These are phyloP conservation scores for Arthonia radiata DNA, from an alignment of 495 filamentous ascomycete genomes.

Conservation along the genomic window DNA sequence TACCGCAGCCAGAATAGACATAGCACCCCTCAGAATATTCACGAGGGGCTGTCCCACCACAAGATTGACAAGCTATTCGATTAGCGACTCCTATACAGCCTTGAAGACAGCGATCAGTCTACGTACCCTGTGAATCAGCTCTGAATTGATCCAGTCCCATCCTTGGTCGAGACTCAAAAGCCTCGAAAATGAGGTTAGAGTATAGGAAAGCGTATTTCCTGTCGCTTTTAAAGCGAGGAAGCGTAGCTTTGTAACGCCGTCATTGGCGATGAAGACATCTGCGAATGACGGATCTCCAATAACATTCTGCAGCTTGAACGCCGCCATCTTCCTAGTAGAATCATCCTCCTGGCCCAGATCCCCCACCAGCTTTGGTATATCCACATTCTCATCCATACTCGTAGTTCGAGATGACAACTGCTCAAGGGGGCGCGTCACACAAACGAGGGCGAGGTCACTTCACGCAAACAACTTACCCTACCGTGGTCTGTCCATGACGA, in stretches of 20 bases:
- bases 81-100: background rate
- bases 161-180: slow-evolving; percentile 91
- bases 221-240: slow-evolving; percentile 58
- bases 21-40: slow-evolving; percentile 87
- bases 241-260: slow-evolving; percentile 56
- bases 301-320: slow-evolving; percentile 82
- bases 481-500: no score
- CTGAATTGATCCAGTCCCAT: slow-evolving; percentile 57
- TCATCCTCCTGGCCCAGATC: slow-evolving; percentile 56
- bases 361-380: slow-evolving; percentile 40
- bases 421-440: no score
- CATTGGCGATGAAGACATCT: slow-evolving; percentile 79
- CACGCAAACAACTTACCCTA: no score
- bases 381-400: slow-evolving; percentile 30
- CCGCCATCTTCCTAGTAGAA: slow-evolving; percentile 92
- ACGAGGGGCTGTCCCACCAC: slow-evolving; percentile 91
- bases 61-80: slow-evolving; percentile 54
- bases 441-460: no score
- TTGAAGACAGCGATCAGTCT: background rate
- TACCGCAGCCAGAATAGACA: slow-evolving; percentile 84
- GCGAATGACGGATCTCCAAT: slow-evolving; percentile 95
- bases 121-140: slow-evolving; percentile 41
- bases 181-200: slow-evolving; percentile 61
- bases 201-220: slow-evolving; percentile 90
- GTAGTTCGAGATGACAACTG: no score